Percentiles rank a stretch among this genome's conserved stretches.
phyloP scores from a whole-genome alignment of 2,329 filamentous ascomycete genomes.

The Diatrype stigma region DNA sequence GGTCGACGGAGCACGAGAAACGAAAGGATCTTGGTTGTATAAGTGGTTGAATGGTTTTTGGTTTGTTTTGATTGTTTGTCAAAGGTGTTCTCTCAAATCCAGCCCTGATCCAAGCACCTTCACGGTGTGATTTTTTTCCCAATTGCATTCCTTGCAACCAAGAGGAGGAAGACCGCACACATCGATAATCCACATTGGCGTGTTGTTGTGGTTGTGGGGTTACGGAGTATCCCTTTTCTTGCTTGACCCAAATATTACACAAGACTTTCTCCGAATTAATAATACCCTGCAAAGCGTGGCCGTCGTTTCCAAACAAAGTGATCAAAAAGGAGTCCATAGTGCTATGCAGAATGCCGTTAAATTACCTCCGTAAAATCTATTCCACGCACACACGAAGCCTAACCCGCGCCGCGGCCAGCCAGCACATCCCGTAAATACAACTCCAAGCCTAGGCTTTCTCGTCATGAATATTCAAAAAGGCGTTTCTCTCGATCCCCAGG shows the following conservation, averaged over 20 bases:
- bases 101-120: conserved; percentile 6
- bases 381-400: conserved; percentile 18
- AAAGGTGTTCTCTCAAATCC: conserved; percentile 3
- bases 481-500: conserved; percentile 30
- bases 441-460: conserved; percentile 32
- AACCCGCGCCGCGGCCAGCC: conserved; percentile 6
- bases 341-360: conserved; percentile 31
- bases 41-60: conserved; percentile 5
- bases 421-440: conserved; percentile 18
- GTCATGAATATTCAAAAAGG: conserved; percentile 33
- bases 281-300: conserved; percentile 30
- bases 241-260: conserved; percentile 41
- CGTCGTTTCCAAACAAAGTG: conserved; percentile 17
- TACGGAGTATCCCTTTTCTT: conserved; percentile 20
- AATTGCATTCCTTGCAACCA: conserved; percentile 11
- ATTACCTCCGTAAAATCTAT: conserved; percentile 22
- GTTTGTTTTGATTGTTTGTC: conserved; percentile 3
- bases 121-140: conserved; percentile 3
- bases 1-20: conserved; percentile 12
- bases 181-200: conserved; percentile 31
- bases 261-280: conserved; percentile 41
- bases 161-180: conserved; percentile 30
- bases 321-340: conserved; percentile 28
- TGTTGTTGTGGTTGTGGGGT: not conserved
- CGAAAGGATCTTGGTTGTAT: conserved; percentile 17